These are phyloP conservation scores for Schwanniomyces etchellsii DNA, from an alignment of 1,139 yeast species.

Conservation along the genomic window DNA sequence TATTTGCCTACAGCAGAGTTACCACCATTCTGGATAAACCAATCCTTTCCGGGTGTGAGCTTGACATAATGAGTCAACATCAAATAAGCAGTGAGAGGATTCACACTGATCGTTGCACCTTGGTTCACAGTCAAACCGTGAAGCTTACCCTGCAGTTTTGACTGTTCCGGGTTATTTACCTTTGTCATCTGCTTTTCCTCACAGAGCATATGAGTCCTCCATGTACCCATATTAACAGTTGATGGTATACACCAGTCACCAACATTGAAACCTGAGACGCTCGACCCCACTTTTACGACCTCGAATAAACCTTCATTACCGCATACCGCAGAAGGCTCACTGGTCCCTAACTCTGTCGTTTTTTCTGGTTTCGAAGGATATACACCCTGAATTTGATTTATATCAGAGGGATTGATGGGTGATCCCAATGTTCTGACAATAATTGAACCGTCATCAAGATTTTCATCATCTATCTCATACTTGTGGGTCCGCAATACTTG, in stretches of 20 bases:
- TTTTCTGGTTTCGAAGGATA: constrained; percentile 36
- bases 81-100: constrained; percentile 89
- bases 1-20: constrained; percentile 95
- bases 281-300: constrained; percentile 64
- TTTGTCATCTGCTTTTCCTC: constrained; percentile 45
- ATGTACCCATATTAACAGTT: constrained; percentile 83
- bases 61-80: constrained; percentile 71
- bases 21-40: constrained; percentile 96
- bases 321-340: constrained; percentile 30
- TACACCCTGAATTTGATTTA: constrained; percentile 36
- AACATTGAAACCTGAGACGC: constrained; percentile 38
- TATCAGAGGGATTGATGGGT: constrained; percentile 58
- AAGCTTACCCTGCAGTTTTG: constrained; percentile 28
- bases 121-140: constrained; percentile 47
- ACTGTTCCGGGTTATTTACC: constrained; percentile 40
- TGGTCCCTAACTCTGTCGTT: constrained; percentile 25
- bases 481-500: constrained; percentile 50
- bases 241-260: constrained; percentile 96
- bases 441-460: constrained; percentile 38
- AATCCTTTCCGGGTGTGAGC: constrained; percentile 64
- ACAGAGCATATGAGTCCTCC: constrained; percentile 82
- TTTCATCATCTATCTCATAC: constrained; percentile 44
- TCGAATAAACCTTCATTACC: constrained; percentile 87
- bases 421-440: constrained; percentile 68
- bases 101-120: constrained; percentile 87